Conservation (phyloP, 192 early-diverging fungal species). For the Umbelopsis sp. region DNA sequence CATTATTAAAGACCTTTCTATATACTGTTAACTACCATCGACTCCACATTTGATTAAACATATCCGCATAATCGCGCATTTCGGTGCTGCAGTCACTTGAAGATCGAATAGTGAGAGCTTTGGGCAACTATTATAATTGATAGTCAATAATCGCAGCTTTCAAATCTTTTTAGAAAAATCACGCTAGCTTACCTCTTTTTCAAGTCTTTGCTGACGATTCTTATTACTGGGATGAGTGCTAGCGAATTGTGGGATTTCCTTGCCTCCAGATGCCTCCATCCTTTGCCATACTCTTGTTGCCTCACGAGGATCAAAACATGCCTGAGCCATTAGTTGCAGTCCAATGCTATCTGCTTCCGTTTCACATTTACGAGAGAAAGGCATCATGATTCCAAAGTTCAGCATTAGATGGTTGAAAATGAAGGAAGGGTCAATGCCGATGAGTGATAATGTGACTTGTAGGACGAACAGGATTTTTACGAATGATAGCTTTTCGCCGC, state of each 20-base stretch:
- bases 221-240: slow-evolving; percentile 85
- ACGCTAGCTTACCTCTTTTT: slow-evolving; percentile 34
- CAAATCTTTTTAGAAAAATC: background rate
- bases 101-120: slow-evolving; percentile 21
- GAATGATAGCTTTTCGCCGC: slow-evolving; percentile 86
- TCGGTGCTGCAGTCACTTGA: slow-evolving; percentile 44
- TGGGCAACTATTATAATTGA: slow-evolving; percentile 18
- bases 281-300: slow-evolving; percentile 83
- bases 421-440: slow-evolving; percentile 65
- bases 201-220: slow-evolving; percentile 62
- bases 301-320: slow-evolving; percentile 88
- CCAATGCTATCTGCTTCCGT: slow-evolving; percentile 94
- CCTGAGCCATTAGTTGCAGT: slow-evolving; percentile 84
- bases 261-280: slow-evolving; percentile 62
- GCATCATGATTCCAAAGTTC: slow-evolving; percentile 77
- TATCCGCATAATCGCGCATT: slow-evolving; percentile 27
- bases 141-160: background rate
- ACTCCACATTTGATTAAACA: slow-evolving; percentile 24
- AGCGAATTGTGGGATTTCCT: slow-evolving; percentile 62
- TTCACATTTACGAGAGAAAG: slow-evolving; percentile 88
- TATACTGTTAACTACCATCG: slow-evolving; percentile 9
- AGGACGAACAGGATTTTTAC: slow-evolving; percentile 61
- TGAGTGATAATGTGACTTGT: slow-evolving; percentile 60
- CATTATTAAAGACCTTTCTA: too few species aligned
- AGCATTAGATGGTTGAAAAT: slow-evolving; percentile 62